Evolutionary conservation across 768 basidiomycete species (phyloP).

Genomic region (Suillus subaureus): DNA sequence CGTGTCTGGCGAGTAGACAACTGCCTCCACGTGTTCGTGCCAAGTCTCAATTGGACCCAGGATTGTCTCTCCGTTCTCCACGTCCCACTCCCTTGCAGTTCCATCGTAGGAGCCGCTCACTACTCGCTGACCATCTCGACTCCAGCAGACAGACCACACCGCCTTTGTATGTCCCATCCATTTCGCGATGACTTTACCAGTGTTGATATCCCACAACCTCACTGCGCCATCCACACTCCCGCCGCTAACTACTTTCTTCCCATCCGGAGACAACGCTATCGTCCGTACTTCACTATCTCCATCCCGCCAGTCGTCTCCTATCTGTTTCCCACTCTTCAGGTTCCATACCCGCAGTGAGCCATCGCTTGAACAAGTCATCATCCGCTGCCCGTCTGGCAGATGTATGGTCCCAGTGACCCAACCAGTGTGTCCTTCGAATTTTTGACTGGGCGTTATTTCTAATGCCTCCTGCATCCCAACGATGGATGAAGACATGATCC

Average conservation of each 20-base stretch:
- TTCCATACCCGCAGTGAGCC: background rate
- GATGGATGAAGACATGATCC: background rate
- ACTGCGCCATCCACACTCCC: background rate
- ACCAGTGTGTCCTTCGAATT: background rate
- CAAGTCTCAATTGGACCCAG: background rate
- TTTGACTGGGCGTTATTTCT: background rate
- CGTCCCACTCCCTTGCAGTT: background rate
- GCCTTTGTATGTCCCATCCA: background rate
- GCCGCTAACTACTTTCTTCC: background rate
- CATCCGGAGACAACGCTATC: background rate
- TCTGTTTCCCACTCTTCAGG: background rate
- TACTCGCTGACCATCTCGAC: background rate
- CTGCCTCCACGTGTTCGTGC: background rate
- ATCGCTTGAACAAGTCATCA: background rate
- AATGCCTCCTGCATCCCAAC: background rate
- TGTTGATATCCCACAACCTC: background rate
- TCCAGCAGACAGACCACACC: background rate
- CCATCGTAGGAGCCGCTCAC: background rate
- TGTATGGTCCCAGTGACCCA: background rate
- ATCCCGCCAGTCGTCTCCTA: background rate
- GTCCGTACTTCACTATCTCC: background rate
- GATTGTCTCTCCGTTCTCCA: background rate
- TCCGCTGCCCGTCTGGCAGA: background rate
- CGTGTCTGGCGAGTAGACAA: background rate
- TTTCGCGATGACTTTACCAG: background rate